A percentile compares a stretch with the other conserved stretches of the same genome.
Evolutionary conservation across 805 yeast species (phyloP).

Genomic region (Wickerhamiella nectarea): DNA sequence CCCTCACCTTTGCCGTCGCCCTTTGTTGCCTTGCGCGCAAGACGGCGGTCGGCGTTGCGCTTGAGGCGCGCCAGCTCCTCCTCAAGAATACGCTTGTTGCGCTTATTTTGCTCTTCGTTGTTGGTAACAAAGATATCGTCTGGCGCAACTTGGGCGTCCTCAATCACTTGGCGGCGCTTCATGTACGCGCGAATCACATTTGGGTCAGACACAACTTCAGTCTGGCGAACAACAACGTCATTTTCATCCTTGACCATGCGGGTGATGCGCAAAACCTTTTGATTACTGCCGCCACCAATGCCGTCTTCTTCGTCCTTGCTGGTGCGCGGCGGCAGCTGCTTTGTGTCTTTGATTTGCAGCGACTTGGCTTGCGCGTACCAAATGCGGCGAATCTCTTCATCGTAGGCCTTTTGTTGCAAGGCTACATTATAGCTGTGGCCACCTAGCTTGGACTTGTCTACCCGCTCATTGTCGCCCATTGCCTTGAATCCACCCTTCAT

Average conservation of each 20-base stretch:
- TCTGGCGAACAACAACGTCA: conserved; percentile 70
- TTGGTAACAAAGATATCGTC: conserved; percentile 66
- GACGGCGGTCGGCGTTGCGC: conserved; percentile 55
- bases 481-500: conserved; percentile 84
- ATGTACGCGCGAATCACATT: conserved; percentile 76
- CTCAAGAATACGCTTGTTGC: conserved; percentile 62
- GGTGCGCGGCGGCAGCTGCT: conserved; percentile 23
- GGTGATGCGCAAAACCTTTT: conserved; percentile 47
- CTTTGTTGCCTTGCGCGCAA: conserved; percentile 42
- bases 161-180: conserved; percentile 51
- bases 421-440: conserved; percentile 72
- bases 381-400: conserved; percentile 72
- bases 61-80: conserved; percentile 74
- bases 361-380: conserved; percentile 76
- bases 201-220: conserved; percentile 71
- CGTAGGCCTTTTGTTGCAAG: conserved; percentile 78
- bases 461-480: conserved; percentile 26
- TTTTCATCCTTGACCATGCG: conserved; percentile 72
- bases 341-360: conserved; percentile 33
- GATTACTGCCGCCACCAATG: conserved; percentile 19
- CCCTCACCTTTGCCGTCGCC: conserved; percentile 46
- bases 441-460: conserved; percentile 34
- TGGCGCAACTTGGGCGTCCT: conserved; percentile 49
- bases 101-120: conserved; percentile 70
- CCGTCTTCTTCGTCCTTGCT: conserved; percentile 28